These are phyloP conservation scores for Yamadazyma sp. DNA, from an alignment of 1,139 yeast genomes.

Conservation along the genomic window DNA sequence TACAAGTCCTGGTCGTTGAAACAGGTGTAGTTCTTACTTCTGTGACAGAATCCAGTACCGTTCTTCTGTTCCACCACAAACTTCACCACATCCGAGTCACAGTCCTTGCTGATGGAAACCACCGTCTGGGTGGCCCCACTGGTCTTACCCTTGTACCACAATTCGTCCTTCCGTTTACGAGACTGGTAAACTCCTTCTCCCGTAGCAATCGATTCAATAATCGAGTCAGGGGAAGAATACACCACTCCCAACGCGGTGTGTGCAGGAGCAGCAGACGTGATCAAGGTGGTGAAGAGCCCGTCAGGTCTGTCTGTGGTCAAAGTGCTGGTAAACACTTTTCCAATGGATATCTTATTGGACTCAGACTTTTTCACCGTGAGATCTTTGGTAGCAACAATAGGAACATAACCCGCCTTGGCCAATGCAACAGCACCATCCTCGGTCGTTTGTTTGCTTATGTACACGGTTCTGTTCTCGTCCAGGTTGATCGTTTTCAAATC, in stretches of 20 bases:
- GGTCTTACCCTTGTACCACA: constrained; percentile 96
- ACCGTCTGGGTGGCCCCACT: constrained; percentile 91
- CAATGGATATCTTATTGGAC: constrained; percentile 41
- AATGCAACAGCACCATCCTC: constrained; percentile 28
- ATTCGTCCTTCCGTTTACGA: constrained; percentile 72
- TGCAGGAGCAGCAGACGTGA: constrained; percentile 60
- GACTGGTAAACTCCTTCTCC: constrained; percentile 93
- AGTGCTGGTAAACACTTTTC: constrained; percentile 52
- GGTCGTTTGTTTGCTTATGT: constrained; percentile 24
- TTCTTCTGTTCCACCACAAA: constrained; percentile 75
- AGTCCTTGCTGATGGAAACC: constrained; percentile 67
- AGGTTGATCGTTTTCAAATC: constrained; percentile 19
- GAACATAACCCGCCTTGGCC: constrained; percentile 42
- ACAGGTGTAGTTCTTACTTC: constrained; percentile 70
- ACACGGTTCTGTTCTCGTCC: constrained; percentile 48
- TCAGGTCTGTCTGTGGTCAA: constrained; percentile 83
- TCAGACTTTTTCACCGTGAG: constrained; percentile 41
- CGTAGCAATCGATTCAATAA: constrained; percentile 76
- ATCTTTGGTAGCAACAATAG: constrained; percentile 41
- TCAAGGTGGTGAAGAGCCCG: constrained; percentile 81
- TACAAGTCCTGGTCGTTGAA: constrained; percentile 50
- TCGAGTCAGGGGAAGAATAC: constrained; percentile 81
- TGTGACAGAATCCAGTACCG: constrained; percentile 92
- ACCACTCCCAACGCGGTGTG: constrained; percentile 78
- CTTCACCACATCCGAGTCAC: constrained; percentile 89